These are phyloP conservation scores for Huntiella omanensis DNA, from an alignment of 2,329 filamentous ascomycete genomes.

Conservation along the genomic window DNA sequence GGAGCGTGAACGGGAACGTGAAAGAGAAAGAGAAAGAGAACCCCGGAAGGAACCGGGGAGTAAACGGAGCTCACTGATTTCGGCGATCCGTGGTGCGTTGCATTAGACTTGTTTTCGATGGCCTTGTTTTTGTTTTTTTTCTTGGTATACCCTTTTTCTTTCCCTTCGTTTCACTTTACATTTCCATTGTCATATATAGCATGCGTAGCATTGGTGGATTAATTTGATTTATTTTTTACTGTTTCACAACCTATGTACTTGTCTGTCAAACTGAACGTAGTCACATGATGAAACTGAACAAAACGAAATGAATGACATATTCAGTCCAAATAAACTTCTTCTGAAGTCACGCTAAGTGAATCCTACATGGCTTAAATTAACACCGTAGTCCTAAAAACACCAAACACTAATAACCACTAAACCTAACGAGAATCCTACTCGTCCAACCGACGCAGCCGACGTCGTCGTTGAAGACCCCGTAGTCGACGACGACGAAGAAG, in stretches of 20 bases:
- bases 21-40: constrained; percentile 16
- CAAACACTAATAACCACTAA: not conserved
- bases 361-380: not conserved
- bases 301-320: not conserved
- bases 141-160: not conserved
- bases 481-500: not conserved
- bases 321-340: not conserved
- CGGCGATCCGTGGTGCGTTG: constrained; percentile 40
- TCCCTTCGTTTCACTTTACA: not conserved
- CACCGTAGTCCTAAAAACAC: not conserved
- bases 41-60: constrained; percentile 13
- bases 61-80: constrained; percentile 35
- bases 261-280: not conserved
- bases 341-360: not conserved
- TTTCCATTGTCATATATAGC: constrained; percentile 7
- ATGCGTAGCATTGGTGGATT: not conserved
- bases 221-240: not conserved
- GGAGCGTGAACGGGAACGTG: constrained; percentile 24
- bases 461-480: not conserved
- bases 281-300: not conserved
- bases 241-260: not conserved
- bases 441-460: not conserved
- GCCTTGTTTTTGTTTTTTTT: constrained; percentile 3
- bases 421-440: not conserved
- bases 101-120: constrained; percentile 27